Percentiles rank a stretch among this genome's conserved stretches.
Conservation (phyloP, 768 basidiomycete species). For the Calocybe gangraenosa region DNA sequence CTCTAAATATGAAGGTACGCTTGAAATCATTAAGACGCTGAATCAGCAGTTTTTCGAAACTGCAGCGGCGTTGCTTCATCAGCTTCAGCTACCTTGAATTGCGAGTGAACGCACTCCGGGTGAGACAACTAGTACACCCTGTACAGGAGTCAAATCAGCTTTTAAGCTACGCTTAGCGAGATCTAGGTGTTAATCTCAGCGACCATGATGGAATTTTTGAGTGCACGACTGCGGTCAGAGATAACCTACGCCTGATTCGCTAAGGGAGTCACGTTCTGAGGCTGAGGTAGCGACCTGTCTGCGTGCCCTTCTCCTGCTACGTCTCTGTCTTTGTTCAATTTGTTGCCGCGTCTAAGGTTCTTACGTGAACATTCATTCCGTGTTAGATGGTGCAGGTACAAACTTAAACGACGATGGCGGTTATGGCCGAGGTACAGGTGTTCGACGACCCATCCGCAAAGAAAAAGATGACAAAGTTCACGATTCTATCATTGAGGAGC, state of each 20-base stretch:
- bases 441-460: slow-evolving; percentile 53
- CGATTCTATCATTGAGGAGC: slow-evolving; percentile 89
- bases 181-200: slow-evolving; percentile 25
- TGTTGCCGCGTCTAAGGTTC: slow-evolving; percentile 37
- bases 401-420: slow-evolving; percentile 52
- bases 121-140: slow-evolving; percentile 28
- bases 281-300: slow-evolving; percentile 28
- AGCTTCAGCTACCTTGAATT: slow-evolving; percentile 26
- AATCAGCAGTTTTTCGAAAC: slow-evolving; percentile 36
- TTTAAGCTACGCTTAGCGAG: slow-evolving; percentile 43
- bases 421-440: slow-evolving; percentile 31
- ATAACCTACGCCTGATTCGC: slow-evolving; percentile 16
- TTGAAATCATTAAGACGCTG: slow-evolving; percentile 60
- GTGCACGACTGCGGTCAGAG: slow-evolving; percentile 22
- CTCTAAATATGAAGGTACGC: slow-evolving; percentile 81
- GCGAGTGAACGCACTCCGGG: slow-evolving; percentile 51
- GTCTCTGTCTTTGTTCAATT: slow-evolving; percentile 37
- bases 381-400: slow-evolving; percentile 62
- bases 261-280: slow-evolving; percentile 13
- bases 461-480: slow-evolving; percentile 88
- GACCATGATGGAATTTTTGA: slow-evolving; percentile 19
- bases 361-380: slow-evolving; percentile 46
- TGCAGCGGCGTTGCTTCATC: slow-evolving; percentile 25
- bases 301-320: slow-evolving; percentile 41
- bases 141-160: slow-evolving; percentile 37